phyloP scores from a whole-genome alignment of 2,329 filamentous ascomycete species.

The Graphilbum ipis-grandicollis region DNA sequence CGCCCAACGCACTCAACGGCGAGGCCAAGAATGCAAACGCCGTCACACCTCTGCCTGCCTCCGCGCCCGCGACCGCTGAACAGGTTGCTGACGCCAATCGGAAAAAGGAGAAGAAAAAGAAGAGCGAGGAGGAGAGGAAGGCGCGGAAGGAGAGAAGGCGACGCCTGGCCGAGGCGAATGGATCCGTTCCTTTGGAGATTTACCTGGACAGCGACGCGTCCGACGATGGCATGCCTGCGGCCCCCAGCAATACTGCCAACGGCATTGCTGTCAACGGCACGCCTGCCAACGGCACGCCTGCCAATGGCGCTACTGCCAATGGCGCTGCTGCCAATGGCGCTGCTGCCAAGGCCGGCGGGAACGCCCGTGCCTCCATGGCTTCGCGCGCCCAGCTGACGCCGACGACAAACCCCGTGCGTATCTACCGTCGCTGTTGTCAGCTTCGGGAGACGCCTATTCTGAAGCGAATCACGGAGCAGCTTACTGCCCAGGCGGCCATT shows the following conservation, averaged over 20 bases:
- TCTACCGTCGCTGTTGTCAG: conserved; percentile 90
- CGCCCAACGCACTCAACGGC: background rate
- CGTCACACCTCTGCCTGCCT: too few relatives aligned
- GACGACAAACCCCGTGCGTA: conserved; percentile 78
- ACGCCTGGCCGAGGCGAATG: conserved; percentile 72
- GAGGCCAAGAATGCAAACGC: background rate
- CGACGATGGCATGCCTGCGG: conserved; percentile 9
- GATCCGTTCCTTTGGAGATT: conserved; percentile 70
- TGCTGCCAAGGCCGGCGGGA: conserved; percentile 16
- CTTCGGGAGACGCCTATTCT: conserved; percentile 82
- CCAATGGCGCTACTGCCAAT: too few relatives aligned
- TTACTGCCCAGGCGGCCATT: conserved; percentile 54
- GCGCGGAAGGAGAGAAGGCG: conserved; percentile 82
- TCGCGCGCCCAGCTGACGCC: conserved; percentile 48
- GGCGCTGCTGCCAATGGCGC: conserved; percentile 12
- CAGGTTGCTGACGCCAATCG: conserved; percentile 29
- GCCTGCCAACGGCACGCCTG: conserved; percentile 1
- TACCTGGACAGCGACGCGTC: conserved; percentile 50
- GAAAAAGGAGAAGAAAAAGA: conserved; percentile 94
- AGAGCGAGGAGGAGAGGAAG: conserved; percentile 81
- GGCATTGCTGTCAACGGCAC: background rate
- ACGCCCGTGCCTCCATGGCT: conserved; percentile 7
- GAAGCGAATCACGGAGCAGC: conserved; percentile 80
- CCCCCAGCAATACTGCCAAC: conserved; percentile 13
- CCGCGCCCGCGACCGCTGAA: conserved; percentile 7